A percentile compares a stretch with the other conserved stretches of the same genome.
Evolutionary conservation across 345 rosid genomes (phyloP).

Genomic region (Citrus australasica): DNA sequence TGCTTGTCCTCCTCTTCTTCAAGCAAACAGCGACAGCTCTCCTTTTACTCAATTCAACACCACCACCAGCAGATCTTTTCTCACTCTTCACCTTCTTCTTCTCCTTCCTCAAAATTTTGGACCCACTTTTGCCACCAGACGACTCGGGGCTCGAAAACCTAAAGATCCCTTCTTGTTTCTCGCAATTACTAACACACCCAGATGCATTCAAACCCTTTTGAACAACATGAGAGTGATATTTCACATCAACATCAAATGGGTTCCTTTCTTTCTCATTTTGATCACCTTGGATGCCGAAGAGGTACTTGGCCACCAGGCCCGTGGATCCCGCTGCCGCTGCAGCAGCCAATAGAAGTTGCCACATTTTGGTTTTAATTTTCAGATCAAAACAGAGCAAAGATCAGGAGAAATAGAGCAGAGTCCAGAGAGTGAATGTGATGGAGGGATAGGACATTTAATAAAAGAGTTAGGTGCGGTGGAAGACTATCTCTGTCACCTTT

Average conservation of each 20-base stretch:
- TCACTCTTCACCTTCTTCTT: slow-evolving; percentile 14
- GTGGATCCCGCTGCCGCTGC: slow-evolving; percentile 76
- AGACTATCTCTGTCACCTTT: neutral
- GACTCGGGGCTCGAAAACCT: slow-evolving; percentile 70
- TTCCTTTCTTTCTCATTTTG: slow-evolving; percentile 6
- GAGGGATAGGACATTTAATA: neutral
- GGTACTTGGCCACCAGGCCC: slow-evolving; percentile 53
- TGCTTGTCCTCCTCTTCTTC: slow-evolving; percentile 62
- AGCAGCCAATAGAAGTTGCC: slow-evolving; percentile 74
- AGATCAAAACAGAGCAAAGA: neutral
- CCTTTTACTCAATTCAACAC: slow-evolving; percentile 20
- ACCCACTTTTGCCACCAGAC: slow-evolving; percentile 22
- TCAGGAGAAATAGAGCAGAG: neutral
- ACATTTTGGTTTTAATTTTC: slow-evolving; percentile 35
- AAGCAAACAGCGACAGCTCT: slow-evolving; percentile 38
- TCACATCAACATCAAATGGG: slow-evolving; percentile 4
- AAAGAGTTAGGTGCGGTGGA: neutral
- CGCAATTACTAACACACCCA: slow-evolving; percentile 25
- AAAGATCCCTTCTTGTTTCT: slow-evolving; percentile 47
- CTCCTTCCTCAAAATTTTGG: slow-evolving; percentile 27
- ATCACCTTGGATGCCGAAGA: slow-evolving; percentile 17
- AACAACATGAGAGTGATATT: slow-evolving; percentile 13
- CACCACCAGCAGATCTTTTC: slow-evolving; percentile 29
- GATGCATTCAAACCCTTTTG: slow-evolving; percentile 19
- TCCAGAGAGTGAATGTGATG: slow-evolving; percentile 4